Evolutionary conservation across 257 asterid species (phyloP), one percentile per base, ranked within the genome.

Genomic region (Craterostigma plantagineum): DNA sequence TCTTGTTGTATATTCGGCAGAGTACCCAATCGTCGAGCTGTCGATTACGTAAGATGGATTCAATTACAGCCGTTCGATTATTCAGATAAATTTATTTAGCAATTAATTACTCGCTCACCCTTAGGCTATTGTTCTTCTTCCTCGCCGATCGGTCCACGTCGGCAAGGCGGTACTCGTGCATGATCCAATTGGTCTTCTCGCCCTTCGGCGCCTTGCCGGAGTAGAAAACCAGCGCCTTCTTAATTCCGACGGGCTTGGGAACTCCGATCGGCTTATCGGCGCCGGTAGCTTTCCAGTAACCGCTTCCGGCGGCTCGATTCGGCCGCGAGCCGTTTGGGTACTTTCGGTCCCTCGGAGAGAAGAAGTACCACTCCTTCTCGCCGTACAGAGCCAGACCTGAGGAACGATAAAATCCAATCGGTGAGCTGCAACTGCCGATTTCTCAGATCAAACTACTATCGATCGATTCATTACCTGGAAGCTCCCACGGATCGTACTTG

Each of bases 21-120:
- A 83, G 69, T 38, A 83, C 92, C 95, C 95, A 79, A 56, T 83
- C 95, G 58, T 83, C 95, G 54, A 83, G 72, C 95, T 83, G 83
- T 11, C 3, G 11, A 9, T 8, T n/a, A 12, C 4, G 14, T 9
- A 36, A 9, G 40, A 36, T 9, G 3, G 11, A 11, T 11, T 16
- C 10, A 12, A n/a, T 5, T 2, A 1, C 45, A 9, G 15, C 13
- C 13, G 16, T 41, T 16, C 1, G 16, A 11, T 9, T 41, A n/a
- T 41, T 7, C 13, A 7, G 3, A 11, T 15, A 9, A n/a, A n/a
- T n/a, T 11, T 12, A 8, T 1, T 8, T 8, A 41, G 18, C 4
- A 11, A 11, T 8, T 10, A 41, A 41, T 11, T n/a, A n/a, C 15
- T 9, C 34, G 71, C 91, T 49, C 61, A 83, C 95, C 86, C 91